Evolutionary conservation across 2,329 filamentous ascomycete genomes (phyloP), one percentile per base, ranked within the genome.

Genomic region (Thielaviopsis ethacetica): DNA sequence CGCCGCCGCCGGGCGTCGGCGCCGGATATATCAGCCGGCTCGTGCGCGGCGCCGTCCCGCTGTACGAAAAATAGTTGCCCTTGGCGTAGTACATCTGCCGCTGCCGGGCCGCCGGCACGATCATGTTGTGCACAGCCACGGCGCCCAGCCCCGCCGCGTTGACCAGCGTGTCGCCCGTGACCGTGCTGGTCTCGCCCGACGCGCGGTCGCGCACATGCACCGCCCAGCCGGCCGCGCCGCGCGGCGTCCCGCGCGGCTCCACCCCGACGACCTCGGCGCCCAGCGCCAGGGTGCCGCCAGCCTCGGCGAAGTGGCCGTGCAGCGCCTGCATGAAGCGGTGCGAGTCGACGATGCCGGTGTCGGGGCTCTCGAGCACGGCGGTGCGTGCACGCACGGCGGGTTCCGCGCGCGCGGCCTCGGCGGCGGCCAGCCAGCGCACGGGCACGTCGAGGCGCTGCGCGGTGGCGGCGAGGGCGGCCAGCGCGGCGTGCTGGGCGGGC

Each of bases 41-140:
- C 12, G 91, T 82, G 30, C 66, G 68, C 0, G 89, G 91, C 0
- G 67, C 67, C 0, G 83, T 80, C 1, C 81, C 74, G 0, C 78
- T 71, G 73, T 96, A 97, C 30, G 85, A 86, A 73, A 94, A 97
- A 74, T 98, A 98, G 62, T 88, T 91, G 0, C 93, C 93, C 73
- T 98, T 98, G 61, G 91, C 91, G 71, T 86, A 97, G 74, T 81
- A 87, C 5, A 89, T 79, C 24, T 71, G 78, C 47, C 74, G 73
- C 56, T 82, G 82, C 5, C 78, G 71, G 0, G 73, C 69, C 0
- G 72, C 65, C 0, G 84, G 82, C 0, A 88, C 76, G 44, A 97
- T 80, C 79, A 91, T 84, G 72, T 97, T 98, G 66, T 86, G 85
- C 52, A 97, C 75, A 22, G 73, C 73, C 56, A 85, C 85, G 21